A percentile compares a stretch with the other conserved stretches of the same genome.
Conservation (phyloP, 2,329 filamentous ascomycete species). For the Neurospora sp. region DNA sequence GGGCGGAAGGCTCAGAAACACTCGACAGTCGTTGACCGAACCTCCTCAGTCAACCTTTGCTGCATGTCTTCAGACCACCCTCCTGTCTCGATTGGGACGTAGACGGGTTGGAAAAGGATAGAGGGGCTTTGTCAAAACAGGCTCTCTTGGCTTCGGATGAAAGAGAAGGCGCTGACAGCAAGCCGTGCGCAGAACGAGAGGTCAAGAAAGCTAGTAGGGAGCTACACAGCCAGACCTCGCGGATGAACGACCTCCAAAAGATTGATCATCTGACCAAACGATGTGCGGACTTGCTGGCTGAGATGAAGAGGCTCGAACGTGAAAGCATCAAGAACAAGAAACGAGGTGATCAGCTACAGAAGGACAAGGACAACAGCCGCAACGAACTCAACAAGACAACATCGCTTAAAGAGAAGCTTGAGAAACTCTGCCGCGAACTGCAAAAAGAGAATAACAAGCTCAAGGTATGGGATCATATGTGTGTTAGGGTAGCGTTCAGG, state of each 20-base stretch:
- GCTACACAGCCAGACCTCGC: slow-evolving; percentile 75
- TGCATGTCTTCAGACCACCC: neutral
- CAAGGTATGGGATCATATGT: slow-evolving; percentile 49
- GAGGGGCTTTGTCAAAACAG: neutral
- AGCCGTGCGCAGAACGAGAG: slow-evolving; percentile 61
- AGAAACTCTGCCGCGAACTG: slow-evolving; percentile 89
- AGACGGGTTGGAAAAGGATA: neutral
- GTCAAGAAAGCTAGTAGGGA: slow-evolving; percentile 87
- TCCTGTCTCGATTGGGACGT: neutral
- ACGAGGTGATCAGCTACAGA: slow-evolving; percentile 84
- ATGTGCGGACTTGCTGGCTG: slow-evolving; percentile 80
- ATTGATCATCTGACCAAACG: slow-evolving; percentile 85
- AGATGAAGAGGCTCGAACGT: slow-evolving; percentile 91
- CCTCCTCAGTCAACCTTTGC: neutral
- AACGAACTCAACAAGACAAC: slow-evolving; percentile 85
- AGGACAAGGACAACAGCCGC: slow-evolving; percentile 85
- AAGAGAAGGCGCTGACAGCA: slow-evolving; percentile 18
- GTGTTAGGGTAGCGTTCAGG: neutral
- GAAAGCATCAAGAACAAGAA: slow-evolving; percentile 96
- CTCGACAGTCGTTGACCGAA: neutral
- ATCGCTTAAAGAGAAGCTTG: slow-evolving; percentile 87
- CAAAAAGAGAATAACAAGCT: slow-evolving; percentile 97
- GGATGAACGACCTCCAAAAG: slow-evolving; percentile 85
- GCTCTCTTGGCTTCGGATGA: neutral
- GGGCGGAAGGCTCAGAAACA: neutral